These are phyloP conservation scores for Adansonia rubrostipa DNA, from an alignment of 441 rosid genomes.

Conservation along the genomic window DNA sequence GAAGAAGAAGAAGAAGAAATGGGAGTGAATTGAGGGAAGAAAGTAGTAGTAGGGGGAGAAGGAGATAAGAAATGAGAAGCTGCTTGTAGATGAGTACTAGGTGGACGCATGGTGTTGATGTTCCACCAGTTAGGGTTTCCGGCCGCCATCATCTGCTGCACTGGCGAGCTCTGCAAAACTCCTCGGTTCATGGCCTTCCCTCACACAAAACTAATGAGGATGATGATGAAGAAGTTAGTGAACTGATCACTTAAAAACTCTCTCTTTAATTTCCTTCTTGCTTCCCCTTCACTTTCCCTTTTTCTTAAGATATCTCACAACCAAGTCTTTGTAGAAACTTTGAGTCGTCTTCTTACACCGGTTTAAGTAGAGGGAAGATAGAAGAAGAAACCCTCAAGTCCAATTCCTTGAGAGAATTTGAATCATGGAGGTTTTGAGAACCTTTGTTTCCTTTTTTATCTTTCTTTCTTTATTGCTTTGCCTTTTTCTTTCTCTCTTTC, in stretches of 20 bases:
- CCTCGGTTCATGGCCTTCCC: slow-evolving; percentile 70
- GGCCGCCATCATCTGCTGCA: slow-evolving; percentile 80
- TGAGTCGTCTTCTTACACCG: slow-evolving; percentile 41
- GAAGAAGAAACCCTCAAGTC: not conserved
- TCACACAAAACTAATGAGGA: not conserved
- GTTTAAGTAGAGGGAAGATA: slow-evolving; percentile 45
- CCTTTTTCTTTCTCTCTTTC: slow-evolving; percentile 34
- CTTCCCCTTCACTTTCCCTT: slow-evolving; percentile 29
- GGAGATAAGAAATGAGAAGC: slow-evolving; percentile 45
- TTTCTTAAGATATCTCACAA: slow-evolving; percentile 12
- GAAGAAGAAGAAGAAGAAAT: slow-evolving; percentile 47
- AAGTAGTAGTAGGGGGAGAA: slow-evolving; percentile 33
- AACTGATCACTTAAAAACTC: not conserved
- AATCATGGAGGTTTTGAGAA: slow-evolving; percentile 64
- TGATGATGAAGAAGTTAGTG: not conserved
- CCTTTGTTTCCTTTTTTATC: slow-evolving; percentile 33
- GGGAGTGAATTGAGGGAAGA: slow-evolving; percentile 53
- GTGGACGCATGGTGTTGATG: slow-evolving; percentile 66
- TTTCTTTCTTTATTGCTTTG: slow-evolving; percentile 34
- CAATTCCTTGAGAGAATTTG: slow-evolving; percentile 51
- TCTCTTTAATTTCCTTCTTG: slow-evolving; percentile 15
- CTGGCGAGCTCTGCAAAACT: slow-evolving; percentile 77
- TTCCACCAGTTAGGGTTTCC: slow-evolving; percentile 90
- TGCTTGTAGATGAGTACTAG: slow-evolving; percentile 47
- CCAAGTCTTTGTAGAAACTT: slow-evolving; percentile 52